Percentiles rank a stretch among this genome's conserved stretches.
Conservation (phyloP, 495 filamentous ascomycete genomes). For the Cercophora newfieldiana region DNA sequence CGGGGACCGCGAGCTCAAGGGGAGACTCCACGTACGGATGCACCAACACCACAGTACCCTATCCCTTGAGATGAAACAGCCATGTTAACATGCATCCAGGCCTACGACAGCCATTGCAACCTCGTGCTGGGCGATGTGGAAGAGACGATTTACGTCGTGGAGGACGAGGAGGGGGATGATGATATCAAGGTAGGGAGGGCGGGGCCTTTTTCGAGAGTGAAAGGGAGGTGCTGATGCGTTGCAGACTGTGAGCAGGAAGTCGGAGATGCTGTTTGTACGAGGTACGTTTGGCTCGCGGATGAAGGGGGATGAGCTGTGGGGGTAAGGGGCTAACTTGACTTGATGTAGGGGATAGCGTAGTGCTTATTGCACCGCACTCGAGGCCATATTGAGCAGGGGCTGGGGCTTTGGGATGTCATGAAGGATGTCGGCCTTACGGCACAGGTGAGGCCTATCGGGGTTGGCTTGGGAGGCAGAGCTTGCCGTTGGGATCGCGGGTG, state of each 20-base stretch:
- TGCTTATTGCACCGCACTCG: constrained; percentile 13
- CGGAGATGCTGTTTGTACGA: constrained; percentile 99
- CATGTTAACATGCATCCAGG: constrained; percentile 52
- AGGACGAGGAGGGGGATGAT: constrained; percentile 73
- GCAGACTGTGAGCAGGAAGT: constrained; percentile 93
- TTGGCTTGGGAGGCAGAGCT: too few relatives aligned
- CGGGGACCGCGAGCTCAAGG: constrained; percentile 93
- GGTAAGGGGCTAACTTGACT: neutral
- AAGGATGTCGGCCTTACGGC: too few relatives aligned
- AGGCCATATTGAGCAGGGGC: neutral
- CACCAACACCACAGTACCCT: constrained; percentile 5
- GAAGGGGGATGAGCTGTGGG: neutral
- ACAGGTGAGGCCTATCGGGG: too few relatives aligned
- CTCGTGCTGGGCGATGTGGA: constrained; percentile 96
- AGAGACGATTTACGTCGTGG: constrained; percentile 92
- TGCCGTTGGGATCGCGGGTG: too few relatives aligned
- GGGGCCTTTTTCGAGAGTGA: neutral
- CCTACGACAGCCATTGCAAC: constrained; percentile 98
- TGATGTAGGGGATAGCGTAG: constrained; percentile 4
- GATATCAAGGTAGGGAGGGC: constrained; percentile 36
- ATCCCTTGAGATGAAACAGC: neutral
- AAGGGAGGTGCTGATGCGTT: constrained; percentile 13
- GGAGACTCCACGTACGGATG: constrained; percentile 77
- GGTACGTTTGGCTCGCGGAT: constrained; percentile 53
- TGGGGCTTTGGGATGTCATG: too few relatives aligned